These are phyloP conservation scores for Eucalyptus lansdowneana DNA, from an alignment of 345 rosid genomes.

Conservation along the genomic window DNA sequence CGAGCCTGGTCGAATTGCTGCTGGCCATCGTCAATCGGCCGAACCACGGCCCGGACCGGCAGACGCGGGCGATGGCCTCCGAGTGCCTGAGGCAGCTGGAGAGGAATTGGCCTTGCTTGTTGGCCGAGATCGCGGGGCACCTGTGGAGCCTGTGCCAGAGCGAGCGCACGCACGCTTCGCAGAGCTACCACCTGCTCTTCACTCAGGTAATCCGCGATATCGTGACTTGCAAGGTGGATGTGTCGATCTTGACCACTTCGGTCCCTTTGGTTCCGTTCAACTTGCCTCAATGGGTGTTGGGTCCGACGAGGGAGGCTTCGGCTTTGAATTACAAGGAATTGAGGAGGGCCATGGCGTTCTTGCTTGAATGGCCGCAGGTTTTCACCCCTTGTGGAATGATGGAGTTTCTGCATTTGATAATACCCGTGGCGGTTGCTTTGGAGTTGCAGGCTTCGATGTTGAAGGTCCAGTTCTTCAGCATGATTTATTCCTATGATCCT, in stretches of 20 bases:
- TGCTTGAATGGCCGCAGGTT: constrained; percentile 72
- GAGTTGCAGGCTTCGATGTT: constrained; percentile 88
- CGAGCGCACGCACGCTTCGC: constrained; percentile 88
- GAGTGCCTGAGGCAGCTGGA: constrained; percentile 89
- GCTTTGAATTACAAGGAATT: constrained; percentile 83
- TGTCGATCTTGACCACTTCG: constrained; percentile 61
- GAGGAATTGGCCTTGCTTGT: constrained; percentile 61
- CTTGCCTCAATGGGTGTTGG: constrained; percentile 34
- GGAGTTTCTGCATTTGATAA: constrained; percentile 74
- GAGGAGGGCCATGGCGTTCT: constrained; percentile 77
- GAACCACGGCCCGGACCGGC: constrained; percentile 77
- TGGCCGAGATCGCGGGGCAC: constrained; percentile 66
- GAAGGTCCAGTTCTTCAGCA: constrained; percentile 82
- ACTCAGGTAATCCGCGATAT: constrained; percentile 44
- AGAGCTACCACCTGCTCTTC: constrained; percentile 67
- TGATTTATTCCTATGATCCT: constrained; percentile 83
- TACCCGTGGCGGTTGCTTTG: constrained; percentile 62
- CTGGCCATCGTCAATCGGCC: constrained; percentile 73
- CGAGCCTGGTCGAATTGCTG: constrained; percentile 55
- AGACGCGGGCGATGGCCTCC: constrained; percentile 69
- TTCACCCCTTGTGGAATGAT: constrained; percentile 75
- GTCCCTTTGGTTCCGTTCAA: constrained; percentile 76
- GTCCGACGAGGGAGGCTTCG: constrained; percentile 11
- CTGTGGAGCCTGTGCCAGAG: constrained; percentile 85
- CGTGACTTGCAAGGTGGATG: constrained; percentile 36